Evolutionary conservation across 2,329 filamentous ascomycete species (phyloP).

Genomic region (Xylaria sp.): DNA sequence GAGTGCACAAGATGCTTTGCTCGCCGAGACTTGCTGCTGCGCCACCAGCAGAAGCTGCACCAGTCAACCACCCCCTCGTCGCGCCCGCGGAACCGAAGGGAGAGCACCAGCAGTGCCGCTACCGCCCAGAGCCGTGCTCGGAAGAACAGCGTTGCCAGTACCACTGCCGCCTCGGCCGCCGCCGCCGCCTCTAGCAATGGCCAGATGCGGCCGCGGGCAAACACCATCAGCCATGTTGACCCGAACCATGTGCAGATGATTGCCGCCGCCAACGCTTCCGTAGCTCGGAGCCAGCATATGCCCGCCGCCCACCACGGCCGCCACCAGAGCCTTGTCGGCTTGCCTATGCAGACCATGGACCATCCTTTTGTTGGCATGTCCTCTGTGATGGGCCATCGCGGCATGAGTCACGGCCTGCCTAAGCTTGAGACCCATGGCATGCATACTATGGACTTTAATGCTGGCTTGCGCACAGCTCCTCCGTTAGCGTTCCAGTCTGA

Average conservation of each 20-base stretch:
- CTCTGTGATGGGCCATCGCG: conserved; percentile 72
- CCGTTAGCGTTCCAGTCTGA: conserved; percentile 70
- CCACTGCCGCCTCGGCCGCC: conserved; percentile 58
- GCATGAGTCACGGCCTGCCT: conserved; percentile 74
- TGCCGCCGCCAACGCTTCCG: conserved; percentile 67
- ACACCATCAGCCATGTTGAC: conserved; percentile 96
- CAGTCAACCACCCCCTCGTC: conserved; percentile 90
- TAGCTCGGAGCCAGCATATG: conserved; percentile 57
- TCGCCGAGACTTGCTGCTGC: conserved; percentile 86
- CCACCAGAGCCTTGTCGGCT: conserved; percentile 78
- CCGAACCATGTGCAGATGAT: conserved; percentile 78
- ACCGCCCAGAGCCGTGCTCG: conserved; percentile 79
- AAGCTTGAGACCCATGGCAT: conserved; percentile 85
- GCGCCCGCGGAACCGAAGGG: conserved; percentile 86
- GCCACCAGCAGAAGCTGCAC: conserved; percentile 98
- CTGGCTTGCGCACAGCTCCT: conserved; percentile 82
- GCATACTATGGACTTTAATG: conserved; percentile 70
- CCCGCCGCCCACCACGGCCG: conserved; percentile 73
- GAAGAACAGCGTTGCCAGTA: conserved; percentile 87
- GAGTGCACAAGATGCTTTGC: conserved; percentile 97
- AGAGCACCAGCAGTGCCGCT: conserved; percentile 82
- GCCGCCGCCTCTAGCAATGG: conserved; percentile 63
- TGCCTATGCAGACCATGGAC: conserved; percentile 68
- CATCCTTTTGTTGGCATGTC: conserved; percentile 81
- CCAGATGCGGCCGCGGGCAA: conserved; percentile 86